Base-by-base conservation (phyloP, 1,139 yeast genomes). In the Saccharomyces hybrid region DNA sequence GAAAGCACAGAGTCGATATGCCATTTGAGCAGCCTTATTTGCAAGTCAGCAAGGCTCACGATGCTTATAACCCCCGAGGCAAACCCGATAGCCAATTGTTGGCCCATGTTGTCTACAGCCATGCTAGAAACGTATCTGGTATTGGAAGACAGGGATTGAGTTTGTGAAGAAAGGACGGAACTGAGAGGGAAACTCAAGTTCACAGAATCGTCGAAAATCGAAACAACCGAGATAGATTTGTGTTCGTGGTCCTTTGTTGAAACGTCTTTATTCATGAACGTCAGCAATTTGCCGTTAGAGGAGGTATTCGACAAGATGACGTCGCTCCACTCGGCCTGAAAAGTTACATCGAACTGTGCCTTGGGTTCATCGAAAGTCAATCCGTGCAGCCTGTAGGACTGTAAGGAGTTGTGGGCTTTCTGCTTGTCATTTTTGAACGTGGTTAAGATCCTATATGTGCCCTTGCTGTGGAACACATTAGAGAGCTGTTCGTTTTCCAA, bases 11-110 rank as follows among this genome's bases (percentile, higher is more conserved):
- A 82, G 61, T 89, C 96, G 54, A 90, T 82, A 70, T 93, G 99
- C 99, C 99, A 93, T 72, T 90, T 90, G 59, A 93, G 75, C 20
- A 88, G 70, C 61, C 95, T 76, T 58, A 79, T 81, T n/a, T 82
- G 76, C 56, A 75, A 73, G 20, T 72, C 70, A 16, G 61, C 58
- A 11, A 82, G 77, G 66, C 84, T 86, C 48, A 88, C 70, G 16
- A 91, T 63, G 66, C 87, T 93, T 57, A 93, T 88, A 14, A 87
- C 85, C 59, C 99, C 99, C 5, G 86, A 73, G 1, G 78, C 69
- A 4, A 88, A 81, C 31, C 98, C 98, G n/a, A 88, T 70, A 0
- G 98, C 98, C 23, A 90, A 72, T 9, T 81, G 71, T 11, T 83
- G 79, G 30, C 78, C 78, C 61, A 82, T 81, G 49, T 64, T 63